Conservation (phyloP, 441 rosid genomes). For the Dalechampia spathulata region DNA sequence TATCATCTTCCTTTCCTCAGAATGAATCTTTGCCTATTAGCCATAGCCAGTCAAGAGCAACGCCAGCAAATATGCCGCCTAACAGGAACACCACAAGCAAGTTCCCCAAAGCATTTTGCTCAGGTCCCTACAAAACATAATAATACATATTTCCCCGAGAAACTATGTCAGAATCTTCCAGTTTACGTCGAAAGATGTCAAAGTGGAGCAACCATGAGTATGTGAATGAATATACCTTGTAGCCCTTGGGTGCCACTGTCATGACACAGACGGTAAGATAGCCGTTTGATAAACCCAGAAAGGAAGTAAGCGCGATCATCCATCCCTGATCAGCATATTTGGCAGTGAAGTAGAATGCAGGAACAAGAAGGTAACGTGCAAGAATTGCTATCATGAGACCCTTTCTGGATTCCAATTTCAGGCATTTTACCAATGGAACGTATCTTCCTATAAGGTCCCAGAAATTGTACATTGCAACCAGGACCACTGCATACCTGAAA, state of each 20-base stretch:
- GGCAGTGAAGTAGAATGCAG: conserved; percentile 62
- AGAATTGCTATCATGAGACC: conserved; percentile 30
- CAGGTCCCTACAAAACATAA: conserved; percentile 56
- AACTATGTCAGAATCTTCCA: too few species aligned
- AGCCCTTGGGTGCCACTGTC: conserved; percentile 52
- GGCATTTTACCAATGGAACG: conserved; percentile 33
- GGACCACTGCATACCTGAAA: conserved; percentile 53
- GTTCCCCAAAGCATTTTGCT: conserved; percentile 76
- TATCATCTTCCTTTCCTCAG: too few species aligned
- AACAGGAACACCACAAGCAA: conserved; percentile 53
- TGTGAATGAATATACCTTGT: conserved; percentile 57
- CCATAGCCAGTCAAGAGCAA: conserved; percentile 12
- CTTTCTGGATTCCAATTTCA: conserved; percentile 48
- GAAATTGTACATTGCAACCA: conserved; percentile 53
- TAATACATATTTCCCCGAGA: too few species aligned
- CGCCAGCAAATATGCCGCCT: conserved; percentile 14
- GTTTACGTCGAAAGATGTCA: too few species aligned
- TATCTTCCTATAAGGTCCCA: conserved; percentile 58
- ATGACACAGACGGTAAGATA: conserved; percentile 60
- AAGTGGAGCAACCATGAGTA: too few species aligned
- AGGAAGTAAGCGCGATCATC: conserved; percentile 60
- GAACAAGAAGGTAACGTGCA: conserved; percentile 40
- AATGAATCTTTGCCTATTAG: conserved; percentile 18
- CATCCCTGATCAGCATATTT: conserved; percentile 65
- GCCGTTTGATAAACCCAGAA: conserved; percentile 57